Base-by-base conservation (phyloP, 192 early-diverging fungal genomes). In the Coemansia sp. region DNA sequence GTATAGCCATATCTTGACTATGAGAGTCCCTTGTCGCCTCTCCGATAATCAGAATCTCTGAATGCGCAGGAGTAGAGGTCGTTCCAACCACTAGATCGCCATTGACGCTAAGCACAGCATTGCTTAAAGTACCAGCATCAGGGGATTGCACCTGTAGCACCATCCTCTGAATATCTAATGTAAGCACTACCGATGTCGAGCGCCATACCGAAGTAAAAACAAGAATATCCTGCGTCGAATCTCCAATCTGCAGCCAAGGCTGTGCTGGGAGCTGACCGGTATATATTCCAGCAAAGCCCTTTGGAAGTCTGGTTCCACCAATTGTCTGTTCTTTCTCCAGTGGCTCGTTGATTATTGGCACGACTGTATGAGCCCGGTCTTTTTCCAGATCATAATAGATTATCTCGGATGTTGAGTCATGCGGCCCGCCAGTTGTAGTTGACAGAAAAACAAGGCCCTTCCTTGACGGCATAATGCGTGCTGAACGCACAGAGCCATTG, bases 261-360 rank as follows among this genome's bases (percentile, higher is more conserved):
- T 62, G 53, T 44, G 22, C 18, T 16, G 83, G 65, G 3, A 93
- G 82, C 51, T 85, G 82, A 50, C 85, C 85, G 61, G 81, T 63
- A 60, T 87, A 94, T 1, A 94, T 71, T 0, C 92, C 92, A 1
- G 85, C 85, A 70, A 94, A 94, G 12, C 78, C 83, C 4, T 56
- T 72, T 8, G 76, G 66, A 6, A 82, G 60, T 16, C 34, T 48
- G 23, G 69, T 69, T 14, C 68, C 68, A 23, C 50, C 60, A 10
- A 73, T 7, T 48, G 12, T 53, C 21, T 56, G 57, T 32, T 62
- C 49, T 23, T 25, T 9, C 16, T 62, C 54, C 8, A 62, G 44
- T 23, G 79, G 69, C 2, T n/a, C 27, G 19, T 14, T 49, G 16
- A 76, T 60, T 16, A 76, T 28, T 8, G 79, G 79, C 47, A 82